A percentile compares a stretch with the other conserved stretches of the same genome.
These are phyloP conservation scores for Pestalotiopsis sp. DNA, from an alignment of 2,329 filamentous ascomycete species.

Conservation along the genomic window DNA sequence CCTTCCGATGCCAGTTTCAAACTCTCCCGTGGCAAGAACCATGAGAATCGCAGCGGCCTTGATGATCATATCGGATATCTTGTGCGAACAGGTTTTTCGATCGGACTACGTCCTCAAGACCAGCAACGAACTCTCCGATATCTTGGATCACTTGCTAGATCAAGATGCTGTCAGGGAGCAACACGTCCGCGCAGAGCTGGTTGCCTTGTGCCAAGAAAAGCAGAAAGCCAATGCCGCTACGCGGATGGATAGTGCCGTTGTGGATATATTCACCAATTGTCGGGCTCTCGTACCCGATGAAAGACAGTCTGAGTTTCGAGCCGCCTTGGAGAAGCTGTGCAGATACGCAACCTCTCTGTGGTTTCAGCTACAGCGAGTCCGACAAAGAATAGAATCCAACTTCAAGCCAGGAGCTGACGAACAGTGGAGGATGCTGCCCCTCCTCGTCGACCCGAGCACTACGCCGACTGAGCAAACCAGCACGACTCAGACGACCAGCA, in stretches of 20 bases:
- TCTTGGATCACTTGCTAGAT: neutral
- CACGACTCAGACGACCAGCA: too few relatives aligned
- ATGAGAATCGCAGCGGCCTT: conserved; percentile 1
- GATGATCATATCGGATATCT: neutral
- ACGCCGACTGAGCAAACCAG: too few relatives aligned
- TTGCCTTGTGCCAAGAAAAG: neutral
- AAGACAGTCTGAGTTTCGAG: too few relatives aligned
- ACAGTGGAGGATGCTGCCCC: too few relatives aligned
- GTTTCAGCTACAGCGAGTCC: too few relatives aligned
- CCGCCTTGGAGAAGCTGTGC: too few relatives aligned
- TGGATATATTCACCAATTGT: neutral
- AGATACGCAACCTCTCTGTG: too few relatives aligned
- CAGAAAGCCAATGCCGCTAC: neutral
- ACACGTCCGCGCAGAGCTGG: conserved; percentile 5
- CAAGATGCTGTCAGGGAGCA: conserved; percentile 1
- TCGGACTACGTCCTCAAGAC: conserved; percentile 6
- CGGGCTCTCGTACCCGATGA: too few relatives aligned
- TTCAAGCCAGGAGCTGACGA: too few relatives aligned
- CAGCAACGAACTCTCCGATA: conserved; percentile 2
- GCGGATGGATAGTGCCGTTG: neutral
- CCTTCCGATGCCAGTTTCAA: conserved; percentile 1
- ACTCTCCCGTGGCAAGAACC: neutral
- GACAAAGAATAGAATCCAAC: too few relatives aligned
- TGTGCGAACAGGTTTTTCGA: conserved; percentile 2
- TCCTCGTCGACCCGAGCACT: too few relatives aligned